These are phyloP conservation scores for Globisporangium alternatum DNA, from an alignment of 352 stramenopile species.

Conservation along the genomic window DNA sequence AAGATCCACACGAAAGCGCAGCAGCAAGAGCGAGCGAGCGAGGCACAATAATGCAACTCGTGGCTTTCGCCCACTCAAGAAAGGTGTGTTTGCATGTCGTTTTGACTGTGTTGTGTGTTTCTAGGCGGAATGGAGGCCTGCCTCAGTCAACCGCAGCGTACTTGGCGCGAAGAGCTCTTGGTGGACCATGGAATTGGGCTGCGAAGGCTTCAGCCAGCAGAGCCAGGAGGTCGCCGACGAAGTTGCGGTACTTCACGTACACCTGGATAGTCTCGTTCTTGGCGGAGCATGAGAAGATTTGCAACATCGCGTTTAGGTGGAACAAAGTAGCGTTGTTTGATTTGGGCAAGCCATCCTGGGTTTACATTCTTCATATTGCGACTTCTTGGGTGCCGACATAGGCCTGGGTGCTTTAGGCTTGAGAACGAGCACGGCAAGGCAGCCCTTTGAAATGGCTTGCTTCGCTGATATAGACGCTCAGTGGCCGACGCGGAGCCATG, in stretches of 20 bases:
- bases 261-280: background rate
- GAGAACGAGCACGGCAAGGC: background rate
- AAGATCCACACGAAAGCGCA: background rate
- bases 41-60: conserved; percentile 3
- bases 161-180: background rate
- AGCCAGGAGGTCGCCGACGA: background rate
- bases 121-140: background rate
- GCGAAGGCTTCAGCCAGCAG: background rate
- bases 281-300: background rate
- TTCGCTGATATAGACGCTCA: background rate
- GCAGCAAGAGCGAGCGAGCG: background rate
- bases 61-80: background rate
- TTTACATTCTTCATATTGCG: background rate
- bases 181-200: background rate
- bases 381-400: background rate
- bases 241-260: background rate
- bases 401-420: background rate
- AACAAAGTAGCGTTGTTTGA: background rate
- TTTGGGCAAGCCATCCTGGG: background rate
- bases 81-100: background rate
- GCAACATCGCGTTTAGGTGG: background rate
- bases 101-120: background rate
- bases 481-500: background rate
- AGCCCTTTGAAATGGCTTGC: background rate
- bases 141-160: background rate